phyloP scores from a whole-genome alignment of 805 yeast genomes.

The Wickerhamomyces mucosus region DNA sequence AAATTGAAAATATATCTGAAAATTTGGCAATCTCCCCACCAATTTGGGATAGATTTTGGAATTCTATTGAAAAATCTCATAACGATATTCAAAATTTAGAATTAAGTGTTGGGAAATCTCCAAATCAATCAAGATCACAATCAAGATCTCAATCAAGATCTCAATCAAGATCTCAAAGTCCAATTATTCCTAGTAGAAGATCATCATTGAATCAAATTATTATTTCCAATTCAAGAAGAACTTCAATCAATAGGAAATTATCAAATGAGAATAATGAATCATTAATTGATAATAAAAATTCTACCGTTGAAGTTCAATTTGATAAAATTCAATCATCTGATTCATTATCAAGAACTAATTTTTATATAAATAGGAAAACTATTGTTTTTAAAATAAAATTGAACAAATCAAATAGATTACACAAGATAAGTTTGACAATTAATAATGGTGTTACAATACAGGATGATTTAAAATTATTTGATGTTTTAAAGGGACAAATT shows the following conservation, averaged over 20 bases:
- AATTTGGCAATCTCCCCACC: constrained; percentile 13
- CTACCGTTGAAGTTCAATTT: background rate
- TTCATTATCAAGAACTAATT: constrained; percentile 14
- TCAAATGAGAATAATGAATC: constrained; percentile 5
- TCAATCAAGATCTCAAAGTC: constrained; percentile 17
- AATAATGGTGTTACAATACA: constrained; percentile 12
- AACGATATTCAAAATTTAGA: constrained; percentile 20
- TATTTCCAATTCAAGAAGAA: constrained; percentile 13
- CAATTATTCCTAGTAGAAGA: constrained; percentile 10
- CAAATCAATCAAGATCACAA: constrained; percentile 16
- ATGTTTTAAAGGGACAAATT: constrained; percentile 17
- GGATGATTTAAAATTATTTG: constrained; percentile 15
- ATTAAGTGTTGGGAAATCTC: constrained; percentile 15
- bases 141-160: too few species aligned
- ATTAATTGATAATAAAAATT: background rate
- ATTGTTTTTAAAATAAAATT: constrained; percentile 15
- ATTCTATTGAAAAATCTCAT: constrained; percentile 20
- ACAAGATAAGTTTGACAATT: constrained; percentile 18
- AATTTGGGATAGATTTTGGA: constrained; percentile 25
- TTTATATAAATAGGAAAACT: constrained; percentile 12
- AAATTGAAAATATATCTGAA: constrained; percentile 15
- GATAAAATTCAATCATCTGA: constrained; percentile 15
- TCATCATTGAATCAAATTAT: constrained; percentile 13
- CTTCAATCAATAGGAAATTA: constrained; percentile 11
- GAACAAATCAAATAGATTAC: constrained; percentile 6